Evolutionary conservation across 495 filamentous ascomycete genomes (phyloP), one percentile per base, ranked within the genome.

Genomic region (Aspergillus cristatus): DNA sequence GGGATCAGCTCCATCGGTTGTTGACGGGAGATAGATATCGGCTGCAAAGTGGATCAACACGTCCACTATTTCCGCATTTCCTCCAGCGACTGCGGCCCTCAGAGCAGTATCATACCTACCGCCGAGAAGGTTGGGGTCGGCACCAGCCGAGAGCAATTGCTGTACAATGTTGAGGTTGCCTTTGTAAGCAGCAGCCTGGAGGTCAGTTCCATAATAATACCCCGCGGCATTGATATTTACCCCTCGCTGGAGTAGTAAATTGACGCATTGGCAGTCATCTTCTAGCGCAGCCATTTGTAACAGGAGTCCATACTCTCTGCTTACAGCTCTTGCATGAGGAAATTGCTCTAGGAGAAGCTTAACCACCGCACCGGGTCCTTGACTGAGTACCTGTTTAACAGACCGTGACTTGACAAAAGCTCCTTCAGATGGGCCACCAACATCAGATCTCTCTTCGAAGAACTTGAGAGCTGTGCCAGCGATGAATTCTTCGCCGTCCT

Each of bases 111-210:
- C 24, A 11, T 26, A 26, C 6, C 11, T 11, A 26, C 24, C 24
- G 11, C 11, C 11, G 24, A 26, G 6, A 26, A 26, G 6, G 24
- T 26, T 26, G 6, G 24, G 24, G 11, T 26, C 24, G 6, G 24
- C 24, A 6, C 24, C 24, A 26, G 24, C 24, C 11, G 11, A 26
- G 6, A 26, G 24, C 11, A 38, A 22, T 4, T 13, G 16, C 14
- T 42, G 26, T 0, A 42, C 35, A 3, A 43, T 17, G 17, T 22
- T 26, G 7, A 30, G 7, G 13, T 43, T 26, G 20, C 30, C 28
- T 4, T 28, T 34, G 15, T 17, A 35, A 8, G 31, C 31, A 25
- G 38, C 38, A 26, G 24, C 24, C 24, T 26, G 24, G 6, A 26
- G 24, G 11, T 6, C 24, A 26, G 24, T 6, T 11, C 24, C 24